Conservation (phyloP, 1,139 yeast species). For the Geotrichum macrosporum region DNA sequence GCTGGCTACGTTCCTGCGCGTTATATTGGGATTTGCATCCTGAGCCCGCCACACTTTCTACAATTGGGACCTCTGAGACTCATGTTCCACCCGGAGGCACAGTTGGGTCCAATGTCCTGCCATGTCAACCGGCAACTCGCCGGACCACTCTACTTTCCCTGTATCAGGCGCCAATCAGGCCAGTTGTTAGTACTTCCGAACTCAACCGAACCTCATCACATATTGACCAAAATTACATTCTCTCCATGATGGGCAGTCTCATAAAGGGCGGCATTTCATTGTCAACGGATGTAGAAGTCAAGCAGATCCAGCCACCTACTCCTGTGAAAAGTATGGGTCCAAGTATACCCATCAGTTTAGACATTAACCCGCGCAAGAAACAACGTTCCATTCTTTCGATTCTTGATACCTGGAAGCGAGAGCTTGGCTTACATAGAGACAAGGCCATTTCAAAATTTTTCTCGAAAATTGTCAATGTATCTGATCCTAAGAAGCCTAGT, state of each 20-base stretch:
- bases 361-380: conserved; percentile 3
- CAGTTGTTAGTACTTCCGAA: conserved; percentile 27
- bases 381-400: conserved; percentile 12
- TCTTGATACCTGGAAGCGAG: conserved; percentile 21
- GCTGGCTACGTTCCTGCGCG: conserved; percentile 38
- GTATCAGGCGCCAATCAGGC: conserved; percentile 33
- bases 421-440: conserved; percentile 15
- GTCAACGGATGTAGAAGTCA: conserved; percentile 33
- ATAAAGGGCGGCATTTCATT: conserved; percentile 35
- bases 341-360: conserved; percentile 2
- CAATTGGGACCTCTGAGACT: too few relatives aligned
- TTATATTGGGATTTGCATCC: conserved; percentile 36
- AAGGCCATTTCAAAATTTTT: conserved; percentile 17
- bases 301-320: conserved; percentile 27
- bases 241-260: conserved; percentile 27
- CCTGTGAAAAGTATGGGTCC: conserved; percentile 14
- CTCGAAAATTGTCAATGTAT: conserved; percentile 13
- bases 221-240: background rate
- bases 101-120: conserved; percentile 22
- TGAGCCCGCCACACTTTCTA: conserved; percentile 3
- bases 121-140: conserved; percentile 24
- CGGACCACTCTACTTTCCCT: conserved; percentile 32
- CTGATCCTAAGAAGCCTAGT: background rate
- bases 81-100: conserved; percentile 28
- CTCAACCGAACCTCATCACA: conserved; percentile 8